Evolutionary conservation across 768 basidiomycete genomes (phyloP).

Genomic region (Cubamyces sp.): DNA sequence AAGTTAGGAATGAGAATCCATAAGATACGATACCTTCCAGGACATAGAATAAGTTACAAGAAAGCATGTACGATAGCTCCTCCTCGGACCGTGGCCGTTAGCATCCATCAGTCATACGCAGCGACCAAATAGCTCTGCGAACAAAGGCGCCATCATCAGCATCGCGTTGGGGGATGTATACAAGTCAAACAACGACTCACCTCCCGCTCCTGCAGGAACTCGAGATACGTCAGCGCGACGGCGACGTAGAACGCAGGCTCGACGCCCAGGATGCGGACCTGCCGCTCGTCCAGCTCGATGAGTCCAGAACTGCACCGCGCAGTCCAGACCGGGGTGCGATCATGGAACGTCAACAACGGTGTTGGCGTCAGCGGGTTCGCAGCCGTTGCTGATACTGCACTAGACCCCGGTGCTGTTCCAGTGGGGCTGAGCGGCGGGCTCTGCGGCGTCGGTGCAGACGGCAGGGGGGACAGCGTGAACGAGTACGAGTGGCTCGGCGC

Average conservation of each 20-base stretch:
- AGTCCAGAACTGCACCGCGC: constrained; percentile 61
- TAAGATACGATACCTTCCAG: constrained; percentile 18
- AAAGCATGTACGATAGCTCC: constrained; percentile 4
- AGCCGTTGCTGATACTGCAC: constrained; percentile 11
- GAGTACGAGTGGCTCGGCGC: constrained; percentile 62
- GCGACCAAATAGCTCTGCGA: constrained; percentile 39
- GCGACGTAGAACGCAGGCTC: constrained; percentile 81
- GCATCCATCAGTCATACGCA: constrained; percentile 32
- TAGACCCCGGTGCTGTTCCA: constrained; percentile 9
- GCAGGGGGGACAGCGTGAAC: constrained; percentile 53
- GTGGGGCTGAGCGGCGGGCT: constrained; percentile 19
- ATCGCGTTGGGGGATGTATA: no score
- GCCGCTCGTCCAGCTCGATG: constrained; percentile 62
- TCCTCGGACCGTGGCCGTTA: neutral
- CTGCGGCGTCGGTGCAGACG: constrained; percentile 32
- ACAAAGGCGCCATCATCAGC: neutral
- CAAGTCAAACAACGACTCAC: constrained; percentile 44
- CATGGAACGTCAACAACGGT: constrained; percentile 68
- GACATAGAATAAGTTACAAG: constrained; percentile 22
- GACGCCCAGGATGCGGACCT: constrained; percentile 64
- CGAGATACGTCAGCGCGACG: constrained; percentile 72
- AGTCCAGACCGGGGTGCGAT: constrained; percentile 69
- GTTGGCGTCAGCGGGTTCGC: constrained; percentile 38
- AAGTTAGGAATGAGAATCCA: neutral
- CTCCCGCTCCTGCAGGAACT: constrained; percentile 79